A percentile compares a stretch with the other conserved stretches of the same genome.
Conservation (phyloP, 2,329 filamentous ascomycete species). For the Conoideocrella luteorostrata region DNA sequence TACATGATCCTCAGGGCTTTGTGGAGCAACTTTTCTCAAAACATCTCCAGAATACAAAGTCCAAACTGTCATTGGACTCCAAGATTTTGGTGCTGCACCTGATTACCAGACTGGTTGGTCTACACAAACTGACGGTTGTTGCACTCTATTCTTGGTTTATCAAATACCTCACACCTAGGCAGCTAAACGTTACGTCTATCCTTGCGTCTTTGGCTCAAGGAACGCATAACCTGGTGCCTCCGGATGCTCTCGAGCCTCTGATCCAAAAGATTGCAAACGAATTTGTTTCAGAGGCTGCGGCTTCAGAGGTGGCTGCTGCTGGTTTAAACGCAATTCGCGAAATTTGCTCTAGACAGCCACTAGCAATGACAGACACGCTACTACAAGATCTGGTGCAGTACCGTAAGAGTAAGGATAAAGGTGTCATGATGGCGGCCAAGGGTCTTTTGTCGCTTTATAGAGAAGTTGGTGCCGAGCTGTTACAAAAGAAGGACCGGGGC, state of each 20-base stretch:
- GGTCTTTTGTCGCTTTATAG: slow-evolving; percentile 85
- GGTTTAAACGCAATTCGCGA: slow-evolving; percentile 93
- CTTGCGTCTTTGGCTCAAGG: slow-evolving; percentile 88
- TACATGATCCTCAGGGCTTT: slow-evolving; percentile 92
- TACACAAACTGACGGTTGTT: slow-evolving; percentile 87
- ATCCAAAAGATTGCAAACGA: slow-evolving; percentile 96
- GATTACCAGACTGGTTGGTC: slow-evolving; percentile 80
- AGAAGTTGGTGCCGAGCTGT: slow-evolving; percentile 81
- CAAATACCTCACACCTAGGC: slow-evolving; percentile 82
- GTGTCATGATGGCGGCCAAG: slow-evolving; percentile 97
- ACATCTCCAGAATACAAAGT: slow-evolving; percentile 81
- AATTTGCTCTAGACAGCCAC: slow-evolving; percentile 82
- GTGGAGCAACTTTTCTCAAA: slow-evolving; percentile 85
- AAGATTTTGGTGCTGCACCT: slow-evolving; percentile 87
- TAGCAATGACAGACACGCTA: slow-evolving; percentile 96
- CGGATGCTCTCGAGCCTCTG: slow-evolving; percentile 84
- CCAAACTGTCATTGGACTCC: slow-evolving; percentile 79
- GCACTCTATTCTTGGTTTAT: slow-evolving; percentile 94
- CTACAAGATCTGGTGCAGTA: slow-evolving; percentile 95
- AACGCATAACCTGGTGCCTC: slow-evolving; percentile 84
- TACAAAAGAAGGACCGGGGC: slow-evolving; percentile 84
- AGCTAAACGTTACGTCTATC: slow-evolving; percentile 87
- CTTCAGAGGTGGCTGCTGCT: slow-evolving; percentile 83
- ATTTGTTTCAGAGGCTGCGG: slow-evolving; percentile 91
- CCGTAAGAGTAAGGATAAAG: slow-evolving; percentile 95